Base-by-base conservation (phyloP, 164 flowering plant genomes). In the Cinnamomum micranthum region DNA sequence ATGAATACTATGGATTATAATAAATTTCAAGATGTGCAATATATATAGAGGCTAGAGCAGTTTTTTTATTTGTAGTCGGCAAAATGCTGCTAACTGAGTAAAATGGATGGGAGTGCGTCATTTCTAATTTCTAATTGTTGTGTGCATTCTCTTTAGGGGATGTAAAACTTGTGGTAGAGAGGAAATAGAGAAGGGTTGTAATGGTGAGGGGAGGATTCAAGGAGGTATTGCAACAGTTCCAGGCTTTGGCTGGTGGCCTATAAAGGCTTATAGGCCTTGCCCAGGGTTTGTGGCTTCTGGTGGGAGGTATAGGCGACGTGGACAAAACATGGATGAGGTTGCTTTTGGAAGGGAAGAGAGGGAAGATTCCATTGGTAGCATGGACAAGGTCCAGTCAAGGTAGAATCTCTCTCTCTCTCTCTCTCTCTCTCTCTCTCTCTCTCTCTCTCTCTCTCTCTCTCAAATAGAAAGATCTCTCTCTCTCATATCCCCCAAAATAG, bases 211-310 rank as follows among this genome's bases (percentile, higher is more conserved):
- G 58, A 88, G 97, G 82, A 90, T 95, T 77, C 99, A 95, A 87
- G 99, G 97, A 60, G 99, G 99, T 72, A 93, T 95, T 62, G 97
- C 92, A 51, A 92, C 96, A 7, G 83, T 95, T 23, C 97, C 97
- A 28, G 97, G 99, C 20, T 92, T 95, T 81, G 98, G 97, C 51
- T 95, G 99, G 99, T 93, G 99, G 99, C 99, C 99, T 0, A 95
- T 95, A 73, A 95, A 95, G 84, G 99, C 98, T 70, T 95, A 84
- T 76, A 82, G 98, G 85, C 98, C 99, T 68, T 93, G 98, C 71
- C 96, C 99, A 35, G 94, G 85, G 24, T 92, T 89, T 81, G 75
- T 95, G 63, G 97, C 90, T 13, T 84, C 94, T 60, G 99, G 99
- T 81, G 99, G 99, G 15, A 77, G 95, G 82, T 95, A 95, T 73